Evolutionary conservation across 2,329 filamentous ascomycete species (phyloP).

Genomic region (Xylariaceae sp.): DNA sequence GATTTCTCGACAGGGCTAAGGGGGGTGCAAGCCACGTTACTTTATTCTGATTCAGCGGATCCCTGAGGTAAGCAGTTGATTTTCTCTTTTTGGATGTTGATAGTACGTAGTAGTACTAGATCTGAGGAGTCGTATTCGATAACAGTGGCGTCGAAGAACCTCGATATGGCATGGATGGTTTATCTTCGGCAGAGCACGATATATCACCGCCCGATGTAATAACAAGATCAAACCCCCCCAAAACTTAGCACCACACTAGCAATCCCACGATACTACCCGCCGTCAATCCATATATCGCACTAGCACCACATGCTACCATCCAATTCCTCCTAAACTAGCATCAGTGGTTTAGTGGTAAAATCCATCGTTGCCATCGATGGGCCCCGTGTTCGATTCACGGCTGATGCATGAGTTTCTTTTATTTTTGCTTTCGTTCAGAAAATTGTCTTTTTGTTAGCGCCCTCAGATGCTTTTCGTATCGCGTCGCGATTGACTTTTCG

Average conservation of each 20-base stretch:
- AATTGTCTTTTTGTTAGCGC: not conserved
- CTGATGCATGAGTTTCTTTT: constrained; percentile 29
- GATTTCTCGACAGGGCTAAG: not conserved
- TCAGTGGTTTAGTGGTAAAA: constrained; percentile 50
- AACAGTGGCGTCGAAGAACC: too few relatives aligned
- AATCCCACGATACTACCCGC: not conserved
- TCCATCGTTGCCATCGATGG: constrained; percentile 50
- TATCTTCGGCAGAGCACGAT: too few relatives aligned
- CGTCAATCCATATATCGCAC: not conserved
- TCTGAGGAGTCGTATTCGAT: not conserved
- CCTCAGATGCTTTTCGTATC: too few relatives aligned
- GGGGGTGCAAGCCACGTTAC: not conserved
- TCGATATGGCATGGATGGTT: too few relatives aligned
- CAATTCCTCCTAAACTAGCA: constrained; percentile 15
- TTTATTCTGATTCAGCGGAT: not conserved
- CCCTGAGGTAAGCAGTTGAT: not conserved
- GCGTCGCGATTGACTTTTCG: too few relatives aligned
- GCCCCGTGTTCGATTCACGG: constrained; percentile 44
- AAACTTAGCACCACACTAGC: not conserved
- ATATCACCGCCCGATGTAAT: too few relatives aligned
- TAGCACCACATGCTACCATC: not conserved
- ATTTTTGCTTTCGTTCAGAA: not conserved
- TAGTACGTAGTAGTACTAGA: too few relatives aligned
- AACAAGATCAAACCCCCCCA: too few relatives aligned
- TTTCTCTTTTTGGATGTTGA: not conserved